Percentiles rank a stretch among this genome's conserved stretches.
Conservation (phyloP, 2,329 filamentous ascomycete genomes). For the Hymenoscyphus fraxineus region DNA sequence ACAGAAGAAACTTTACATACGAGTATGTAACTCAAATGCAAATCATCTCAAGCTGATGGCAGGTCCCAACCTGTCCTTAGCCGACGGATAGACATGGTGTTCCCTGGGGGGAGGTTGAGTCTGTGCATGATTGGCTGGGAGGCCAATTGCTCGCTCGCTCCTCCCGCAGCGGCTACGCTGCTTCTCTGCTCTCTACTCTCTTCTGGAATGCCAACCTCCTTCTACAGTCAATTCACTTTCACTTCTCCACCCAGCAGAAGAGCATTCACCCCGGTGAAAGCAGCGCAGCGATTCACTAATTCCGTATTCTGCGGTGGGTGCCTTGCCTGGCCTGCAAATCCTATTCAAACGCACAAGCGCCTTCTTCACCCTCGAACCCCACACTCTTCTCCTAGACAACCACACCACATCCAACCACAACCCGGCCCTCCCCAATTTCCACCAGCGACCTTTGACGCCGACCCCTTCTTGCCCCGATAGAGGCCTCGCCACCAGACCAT, state of each 20-base stretch:
- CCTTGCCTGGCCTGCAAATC: background rate
- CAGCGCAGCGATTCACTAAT: background rate
- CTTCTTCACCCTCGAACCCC: background rate
- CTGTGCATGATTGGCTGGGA: constrained; percentile 1
- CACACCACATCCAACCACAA: constrained; percentile 2
- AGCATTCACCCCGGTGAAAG: background rate
- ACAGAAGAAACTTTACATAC: background rate
- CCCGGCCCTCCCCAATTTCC: constrained; percentile 2
- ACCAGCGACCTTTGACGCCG: constrained; percentile 19
- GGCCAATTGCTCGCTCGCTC: background rate
- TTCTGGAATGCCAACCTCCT: constrained; percentile 10
- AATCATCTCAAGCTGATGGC: background rate
- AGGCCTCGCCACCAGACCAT: constrained; percentile 12
- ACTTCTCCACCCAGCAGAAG: background rate
- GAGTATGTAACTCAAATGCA: background rate
- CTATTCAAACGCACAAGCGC: constrained; percentile 2
- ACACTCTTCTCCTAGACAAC: background rate
- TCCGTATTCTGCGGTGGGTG: background rate
- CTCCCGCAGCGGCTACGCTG: background rate
- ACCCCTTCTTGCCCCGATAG: constrained; percentile 14
- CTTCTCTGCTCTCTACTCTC: background rate
- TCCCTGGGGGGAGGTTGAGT: background rate
- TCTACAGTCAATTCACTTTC: background rate
- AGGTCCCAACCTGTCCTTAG: background rate
- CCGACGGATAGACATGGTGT: background rate